Evolutionary conservation across 1,139 yeast genomes (phyloP).

Genomic region (Dujonia santamariae): DNA sequence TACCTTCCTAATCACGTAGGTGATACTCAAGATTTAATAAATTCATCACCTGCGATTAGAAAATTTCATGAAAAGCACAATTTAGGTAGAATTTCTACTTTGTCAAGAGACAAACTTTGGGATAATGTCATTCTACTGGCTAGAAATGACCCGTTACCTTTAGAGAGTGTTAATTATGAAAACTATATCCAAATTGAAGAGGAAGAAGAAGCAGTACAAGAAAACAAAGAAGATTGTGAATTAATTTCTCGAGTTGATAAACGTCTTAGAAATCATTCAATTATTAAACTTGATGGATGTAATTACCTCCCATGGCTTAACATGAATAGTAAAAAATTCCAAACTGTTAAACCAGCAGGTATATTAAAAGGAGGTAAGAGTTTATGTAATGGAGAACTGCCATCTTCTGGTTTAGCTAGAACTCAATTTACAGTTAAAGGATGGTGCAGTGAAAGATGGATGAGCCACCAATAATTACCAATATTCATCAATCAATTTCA

Average conservation of each 20-base stretch:
- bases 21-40: too few relatives aligned
- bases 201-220: slow-evolving; percentile 3
- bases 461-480: too few relatives aligned
- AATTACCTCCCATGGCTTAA: slow-evolving; percentile 10
- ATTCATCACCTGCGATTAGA: slow-evolving; percentile 10
- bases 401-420: slow-evolving; percentile 36
- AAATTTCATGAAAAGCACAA: slow-evolving; percentile 27
- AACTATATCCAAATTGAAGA: slow-evolving; percentile 9
- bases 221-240: background rate
- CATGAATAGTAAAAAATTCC: slow-evolving; percentile 3
- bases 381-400: slow-evolving; percentile 31
- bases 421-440: slow-evolving; percentile 53
- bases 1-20: slow-evolving; percentile 30
- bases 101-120: slow-evolving; percentile 49
- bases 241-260: background rate
- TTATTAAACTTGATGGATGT: slow-evolving; percentile 6
- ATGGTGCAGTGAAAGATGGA: slow-evolving; percentile 52
- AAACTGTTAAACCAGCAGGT: slow-evolving; percentile 36
- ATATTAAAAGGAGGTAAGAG: slow-evolving; percentile 20
- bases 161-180: slow-evolving; percentile 14
- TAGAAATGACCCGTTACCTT: slow-evolving; percentile 29
- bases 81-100: slow-evolving; percentile 30
- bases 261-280: slow-evolving; percentile 2
- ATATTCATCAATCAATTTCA: too few relatives aligned
- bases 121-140: slow-evolving; percentile 45